Conservation (phyloP, 257 asterid genomes). For the Lantana camara region DNA sequence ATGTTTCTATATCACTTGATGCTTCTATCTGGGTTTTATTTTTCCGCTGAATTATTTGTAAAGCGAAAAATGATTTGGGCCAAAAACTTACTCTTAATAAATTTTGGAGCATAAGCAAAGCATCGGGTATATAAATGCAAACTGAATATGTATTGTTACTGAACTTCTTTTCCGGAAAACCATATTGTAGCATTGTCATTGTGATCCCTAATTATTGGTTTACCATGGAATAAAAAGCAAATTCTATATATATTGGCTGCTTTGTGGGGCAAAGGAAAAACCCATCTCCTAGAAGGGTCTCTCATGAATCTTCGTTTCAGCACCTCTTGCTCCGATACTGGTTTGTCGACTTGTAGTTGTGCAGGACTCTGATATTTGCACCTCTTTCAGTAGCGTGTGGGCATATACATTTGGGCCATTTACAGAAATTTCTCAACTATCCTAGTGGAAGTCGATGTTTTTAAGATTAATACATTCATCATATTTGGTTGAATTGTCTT, state of each 20-base stretch:
- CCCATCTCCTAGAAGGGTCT: neutral
- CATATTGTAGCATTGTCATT: too few species aligned
- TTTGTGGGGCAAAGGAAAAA: neutral
- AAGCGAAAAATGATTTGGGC: neutral
- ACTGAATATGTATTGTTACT: neutral
- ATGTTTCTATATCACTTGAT: neutral
- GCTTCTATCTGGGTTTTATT: conserved; percentile 4
- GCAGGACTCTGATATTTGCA: neutral
- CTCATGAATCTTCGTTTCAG: neutral
- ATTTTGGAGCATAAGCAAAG: neutral
- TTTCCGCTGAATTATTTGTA: conserved; percentile 1
- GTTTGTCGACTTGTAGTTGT: neutral
- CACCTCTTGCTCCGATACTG: neutral
- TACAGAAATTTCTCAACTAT: neutral
- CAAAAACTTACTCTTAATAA: neutral
- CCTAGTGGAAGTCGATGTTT: conserved; percentile 13
- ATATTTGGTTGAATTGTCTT: neutral
- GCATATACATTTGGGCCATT: neutral
- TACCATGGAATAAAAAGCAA: neutral
- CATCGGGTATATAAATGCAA: neutral
- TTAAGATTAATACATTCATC: neutral
- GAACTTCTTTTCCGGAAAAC: neutral
- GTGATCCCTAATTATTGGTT: neutral
- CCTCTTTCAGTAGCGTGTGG: conserved; percentile 10
- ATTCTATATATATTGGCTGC: neutral